Evolutionary conservation across 495 filamentous ascomycete genomes (phyloP).

Genomic region (Talaromyces wortmannii): DNA sequence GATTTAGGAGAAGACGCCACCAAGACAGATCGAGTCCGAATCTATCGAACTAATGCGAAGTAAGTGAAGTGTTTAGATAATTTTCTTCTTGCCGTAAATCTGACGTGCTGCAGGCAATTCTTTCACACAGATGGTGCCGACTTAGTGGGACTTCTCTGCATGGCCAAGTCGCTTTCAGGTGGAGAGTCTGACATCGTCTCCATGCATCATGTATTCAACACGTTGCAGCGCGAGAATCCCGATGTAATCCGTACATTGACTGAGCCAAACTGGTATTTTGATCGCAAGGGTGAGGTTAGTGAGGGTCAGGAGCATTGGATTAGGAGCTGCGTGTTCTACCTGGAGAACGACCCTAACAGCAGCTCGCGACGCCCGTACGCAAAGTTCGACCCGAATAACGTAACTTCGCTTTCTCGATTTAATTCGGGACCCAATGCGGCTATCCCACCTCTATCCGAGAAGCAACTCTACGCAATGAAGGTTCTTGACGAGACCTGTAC

Average conservation of each 20-base stretch:
- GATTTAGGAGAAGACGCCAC: conserved; percentile 78
- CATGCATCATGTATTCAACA: conserved; percentile 77
- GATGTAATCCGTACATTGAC: conserved; percentile 72
- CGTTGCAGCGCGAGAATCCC: conserved; percentile 64
- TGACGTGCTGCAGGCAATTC: conserved; percentile 35
- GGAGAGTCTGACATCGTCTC: conserved; percentile 81
- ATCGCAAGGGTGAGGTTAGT: conserved; percentile 81
- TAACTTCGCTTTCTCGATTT: conserved; percentile 61
- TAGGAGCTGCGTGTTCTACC: conserved; percentile 64
- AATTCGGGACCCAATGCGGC: conserved; percentile 45
- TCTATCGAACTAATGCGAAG: conserved; percentile 83
- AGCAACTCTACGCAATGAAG: conserved; percentile 55
- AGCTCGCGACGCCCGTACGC: conserved; percentile 41
- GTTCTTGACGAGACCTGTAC: conserved; percentile 64
- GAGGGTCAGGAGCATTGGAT: conserved; percentile 72
- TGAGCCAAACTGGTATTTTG: conserved; percentile 84
- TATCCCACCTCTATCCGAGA: conserved; percentile 58
- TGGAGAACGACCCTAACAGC: conserved; percentile 44
- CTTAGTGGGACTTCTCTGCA: conserved; percentile 79
- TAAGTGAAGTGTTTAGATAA: conserved; percentile 22
- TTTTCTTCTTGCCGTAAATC: not conserved
- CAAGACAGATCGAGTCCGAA: conserved; percentile 75
- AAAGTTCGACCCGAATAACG: conserved; percentile 70
- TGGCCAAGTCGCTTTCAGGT: conserved; percentile 69
- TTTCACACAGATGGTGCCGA: conserved; percentile 83